A percentile compares a stretch with the other conserved stretches of the same genome.
Conservation (phyloP, 768 basidiomycete genomes). For the Pulveroboletus sp. region DNA sequence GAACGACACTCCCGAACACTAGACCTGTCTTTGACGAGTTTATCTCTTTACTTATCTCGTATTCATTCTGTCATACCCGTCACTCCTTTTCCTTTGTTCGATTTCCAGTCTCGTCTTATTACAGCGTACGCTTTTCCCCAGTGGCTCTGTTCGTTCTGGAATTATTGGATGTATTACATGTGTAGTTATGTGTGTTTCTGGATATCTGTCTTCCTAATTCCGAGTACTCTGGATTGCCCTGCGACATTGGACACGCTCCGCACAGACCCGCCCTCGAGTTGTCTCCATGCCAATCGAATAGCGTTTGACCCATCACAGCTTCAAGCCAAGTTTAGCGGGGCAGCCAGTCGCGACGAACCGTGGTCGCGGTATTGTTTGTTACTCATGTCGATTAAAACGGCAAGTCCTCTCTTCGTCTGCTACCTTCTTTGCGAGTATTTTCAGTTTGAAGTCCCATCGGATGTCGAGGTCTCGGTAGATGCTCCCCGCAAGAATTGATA, state of each 20-base stretch:
- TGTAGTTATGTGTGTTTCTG: constrained; percentile 37
- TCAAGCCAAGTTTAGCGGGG: too few species aligned
- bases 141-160: constrained; percentile 29
- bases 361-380: neutral
- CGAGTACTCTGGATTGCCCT: constrained; percentile 7
- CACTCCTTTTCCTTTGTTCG: constrained; percentile 17
- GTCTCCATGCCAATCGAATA: neutral
- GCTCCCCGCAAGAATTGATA: constrained; percentile 9
- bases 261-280: neutral
- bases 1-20: constrained; percentile 26
- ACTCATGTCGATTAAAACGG: neutral
- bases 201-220: constrained; percentile 32
- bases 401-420: neutral
- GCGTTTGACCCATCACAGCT: too few species aligned
- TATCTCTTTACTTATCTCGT: constrained; percentile 31
- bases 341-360: too few species aligned
- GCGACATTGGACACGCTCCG: constrained; percentile 5
- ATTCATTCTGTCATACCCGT: constrained; percentile 32
- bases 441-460: constrained; percentile 5
- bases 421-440: neutral
- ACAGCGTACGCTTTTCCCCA: constrained; percentile 15
- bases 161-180: constrained; percentile 32
- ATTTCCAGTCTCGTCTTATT: constrained; percentile 11
- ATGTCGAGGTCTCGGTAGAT: constrained; percentile 18
- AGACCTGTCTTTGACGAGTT: constrained; percentile 15